Evolutionary conservation across 2,329 filamentous ascomycete genomes (phyloP).

Genomic region (Aspergillus fischeri): DNA sequence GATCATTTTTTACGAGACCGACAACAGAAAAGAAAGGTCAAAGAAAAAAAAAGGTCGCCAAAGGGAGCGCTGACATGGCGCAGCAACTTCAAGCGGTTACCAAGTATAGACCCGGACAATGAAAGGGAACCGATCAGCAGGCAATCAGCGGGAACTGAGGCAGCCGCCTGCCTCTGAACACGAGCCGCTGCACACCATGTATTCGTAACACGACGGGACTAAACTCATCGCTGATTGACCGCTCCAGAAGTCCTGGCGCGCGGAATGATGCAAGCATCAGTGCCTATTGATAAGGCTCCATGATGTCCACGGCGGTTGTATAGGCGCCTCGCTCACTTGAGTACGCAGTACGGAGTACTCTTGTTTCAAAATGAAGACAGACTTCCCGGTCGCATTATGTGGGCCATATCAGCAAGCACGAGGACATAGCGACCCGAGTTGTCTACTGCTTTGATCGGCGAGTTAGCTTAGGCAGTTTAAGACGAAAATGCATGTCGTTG

Average conservation of each 20-base stretch:
- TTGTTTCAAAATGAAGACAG: neutral
- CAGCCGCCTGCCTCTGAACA: neutral
- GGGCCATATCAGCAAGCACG: neutral
- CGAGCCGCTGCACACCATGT: neutral
- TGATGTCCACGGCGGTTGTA: neutral
- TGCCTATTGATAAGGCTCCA: neutral
- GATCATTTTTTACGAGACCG: neutral
- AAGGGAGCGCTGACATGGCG: slow-evolving; percentile 18
- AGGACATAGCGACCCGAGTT: neutral
- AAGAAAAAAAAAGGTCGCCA: neutral
- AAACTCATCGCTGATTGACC: neutral
- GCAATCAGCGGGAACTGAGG: neutral
- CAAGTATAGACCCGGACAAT: neutral
- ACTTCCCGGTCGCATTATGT: neutral
- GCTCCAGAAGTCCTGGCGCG: neutral
- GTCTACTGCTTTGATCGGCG: neutral
- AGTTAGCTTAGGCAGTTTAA: neutral
- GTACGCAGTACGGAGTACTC: neutral
- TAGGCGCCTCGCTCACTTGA: neutral
- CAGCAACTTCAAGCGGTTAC: slow-evolving; percentile 13
- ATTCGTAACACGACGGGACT: neutral
- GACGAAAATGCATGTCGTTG: neutral
- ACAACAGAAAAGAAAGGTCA: slow-evolving; percentile 1
- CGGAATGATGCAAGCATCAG: neutral
- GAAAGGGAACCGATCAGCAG: neutral